These are phyloP conservation scores for Cladosporium sp. DNA, from an alignment of 2,329 filamentous ascomycete genomes.

Conservation along the genomic window DNA sequence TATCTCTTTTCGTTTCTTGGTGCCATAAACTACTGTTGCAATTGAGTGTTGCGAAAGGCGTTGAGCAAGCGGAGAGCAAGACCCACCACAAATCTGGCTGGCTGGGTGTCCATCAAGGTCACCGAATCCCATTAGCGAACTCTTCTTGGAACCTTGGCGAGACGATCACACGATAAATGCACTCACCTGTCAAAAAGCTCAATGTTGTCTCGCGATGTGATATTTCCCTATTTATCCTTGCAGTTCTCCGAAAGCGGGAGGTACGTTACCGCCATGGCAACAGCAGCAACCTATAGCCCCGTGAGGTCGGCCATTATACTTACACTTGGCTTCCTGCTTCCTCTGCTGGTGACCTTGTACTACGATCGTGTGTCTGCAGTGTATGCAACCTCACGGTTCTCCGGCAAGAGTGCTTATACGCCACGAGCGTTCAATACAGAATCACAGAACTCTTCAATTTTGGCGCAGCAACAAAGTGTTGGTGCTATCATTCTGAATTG, in stretches of 20 bases:
- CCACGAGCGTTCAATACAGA: background rate
- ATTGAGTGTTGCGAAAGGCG: background rate
- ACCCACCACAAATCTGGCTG: background rate
- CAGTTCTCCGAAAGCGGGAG: background rate
- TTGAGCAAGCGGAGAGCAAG: background rate
- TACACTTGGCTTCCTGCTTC: background rate
- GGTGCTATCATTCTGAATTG: background rate
- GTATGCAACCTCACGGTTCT: background rate
- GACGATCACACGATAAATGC: background rate
- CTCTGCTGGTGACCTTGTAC: background rate
- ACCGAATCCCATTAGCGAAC: background rate
- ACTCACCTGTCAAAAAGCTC: background rate
- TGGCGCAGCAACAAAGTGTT: background rate
- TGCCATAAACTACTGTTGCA: background rate
- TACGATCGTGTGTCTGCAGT: background rate
- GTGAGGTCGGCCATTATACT: slow-evolving; percentile 17
- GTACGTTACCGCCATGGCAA: background rate
- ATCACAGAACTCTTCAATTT: background rate
- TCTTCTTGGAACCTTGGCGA: slow-evolving; percentile 19
- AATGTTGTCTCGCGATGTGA: background rate
- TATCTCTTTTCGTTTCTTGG: background rate
- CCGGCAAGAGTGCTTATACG: background rate
- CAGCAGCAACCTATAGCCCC: background rate
- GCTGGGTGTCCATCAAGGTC: slow-evolving; percentile 19
- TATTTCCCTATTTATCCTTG: background rate